These are phyloP conservation scores for Agaricus blazei DNA, from an alignment of 768 basidiomycete species.

Conservation along the genomic window DNA sequence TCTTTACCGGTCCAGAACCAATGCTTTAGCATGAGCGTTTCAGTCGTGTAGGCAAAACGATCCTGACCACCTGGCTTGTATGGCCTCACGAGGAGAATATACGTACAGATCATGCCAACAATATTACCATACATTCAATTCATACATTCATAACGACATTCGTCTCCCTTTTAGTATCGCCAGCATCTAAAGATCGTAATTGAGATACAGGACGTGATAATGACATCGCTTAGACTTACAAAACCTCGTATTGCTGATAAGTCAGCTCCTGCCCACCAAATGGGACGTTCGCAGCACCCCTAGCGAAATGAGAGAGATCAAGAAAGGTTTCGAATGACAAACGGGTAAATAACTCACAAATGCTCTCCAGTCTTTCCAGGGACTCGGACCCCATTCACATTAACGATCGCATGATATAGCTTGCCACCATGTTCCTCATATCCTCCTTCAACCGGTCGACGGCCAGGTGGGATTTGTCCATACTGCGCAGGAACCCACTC, in stretches of 20 bases:
- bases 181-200: conserved; percentile 28
- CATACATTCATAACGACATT: not conserved
- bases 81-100: conserved; percentile 47
- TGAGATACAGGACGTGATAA: not conserved
- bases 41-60: conserved; percentile 41
- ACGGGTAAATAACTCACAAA: conserved; percentile 38
- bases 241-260: conserved; percentile 39
- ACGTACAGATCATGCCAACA: conserved; percentile 6
- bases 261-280: conserved; percentile 41
- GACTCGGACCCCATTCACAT: conserved; percentile 47
- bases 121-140: too few species aligned
- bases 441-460: conserved; percentile 64
- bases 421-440: conserved; percentile 65
- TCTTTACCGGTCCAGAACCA: not conserved
- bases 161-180: conserved; percentile 16
- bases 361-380: conserved; percentile 74
- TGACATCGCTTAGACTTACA: conserved; percentile 29
- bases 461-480: conserved; percentile 54
- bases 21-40: conserved; percentile 1
- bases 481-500: conserved; percentile 63
- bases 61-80: conserved; percentile 50
- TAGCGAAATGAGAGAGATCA: conserved; percentile 13
- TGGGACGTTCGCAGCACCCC: conserved; percentile 37
- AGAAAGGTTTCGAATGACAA: not conserved
- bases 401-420: conserved; percentile 63